Evolutionary conservation across 176 grass and related monocot species (phyloP).

Genomic region (Eragrostis nindensis): DNA sequence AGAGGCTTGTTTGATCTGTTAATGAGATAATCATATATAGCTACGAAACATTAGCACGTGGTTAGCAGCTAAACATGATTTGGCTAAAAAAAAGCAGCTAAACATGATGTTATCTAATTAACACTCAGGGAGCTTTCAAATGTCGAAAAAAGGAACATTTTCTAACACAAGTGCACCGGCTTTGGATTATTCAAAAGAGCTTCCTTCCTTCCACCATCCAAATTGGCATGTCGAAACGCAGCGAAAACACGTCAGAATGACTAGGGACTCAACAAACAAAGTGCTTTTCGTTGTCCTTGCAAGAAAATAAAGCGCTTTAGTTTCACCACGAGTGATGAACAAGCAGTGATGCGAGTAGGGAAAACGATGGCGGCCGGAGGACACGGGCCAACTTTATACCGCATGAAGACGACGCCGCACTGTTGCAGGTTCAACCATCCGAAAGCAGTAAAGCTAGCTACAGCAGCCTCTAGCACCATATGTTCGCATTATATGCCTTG

Average conservation of each 20-base stretch:
- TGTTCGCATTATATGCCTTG: background rate
- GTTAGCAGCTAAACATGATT: background rate
- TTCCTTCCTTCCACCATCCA: constrained; percentile 24
- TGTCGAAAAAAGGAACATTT: constrained; percentile 7
- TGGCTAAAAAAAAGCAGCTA: too few relatives aligned
- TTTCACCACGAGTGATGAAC: constrained; percentile 25
- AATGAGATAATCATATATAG: too few relatives aligned
- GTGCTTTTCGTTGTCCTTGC: background rate
- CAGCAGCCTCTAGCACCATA: background rate
- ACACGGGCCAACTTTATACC: constrained; percentile 32
- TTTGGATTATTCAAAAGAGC: constrained; percentile 21
- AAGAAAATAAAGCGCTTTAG: constrained; percentile 30
- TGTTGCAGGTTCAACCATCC: constrained; percentile 42
- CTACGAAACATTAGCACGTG: background rate
- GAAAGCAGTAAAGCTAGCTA: constrained; percentile 7
- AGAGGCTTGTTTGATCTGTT: background rate
- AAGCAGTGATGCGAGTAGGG: background rate
- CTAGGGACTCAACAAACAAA: constrained; percentile 37
- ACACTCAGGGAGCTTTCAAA: background rate
- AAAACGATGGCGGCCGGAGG: constrained; percentile 35
- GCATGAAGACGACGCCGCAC: constrained; percentile 23
- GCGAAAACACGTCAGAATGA: constrained; percentile 47
- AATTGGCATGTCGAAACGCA: constrained; percentile 31
- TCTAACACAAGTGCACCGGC: background rate
- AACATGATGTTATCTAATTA: constrained; percentile 3